phyloP scores from a whole-genome alignment of 345 rosid species.

The Acer yangbiense region DNA sequence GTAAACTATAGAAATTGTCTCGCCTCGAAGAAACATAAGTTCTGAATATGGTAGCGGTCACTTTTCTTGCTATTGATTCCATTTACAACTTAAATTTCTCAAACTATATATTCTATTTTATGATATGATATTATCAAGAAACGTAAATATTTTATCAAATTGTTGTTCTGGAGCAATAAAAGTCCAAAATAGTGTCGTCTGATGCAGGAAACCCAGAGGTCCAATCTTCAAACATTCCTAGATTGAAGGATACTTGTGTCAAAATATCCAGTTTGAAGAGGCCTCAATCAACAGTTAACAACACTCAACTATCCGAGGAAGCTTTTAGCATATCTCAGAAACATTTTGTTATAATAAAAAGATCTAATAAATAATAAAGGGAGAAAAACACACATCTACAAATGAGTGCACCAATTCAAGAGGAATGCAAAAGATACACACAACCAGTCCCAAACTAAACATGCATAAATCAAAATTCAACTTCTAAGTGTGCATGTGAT shows the following conservation, averaged over 20 bases:
- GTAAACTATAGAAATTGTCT: background rate
- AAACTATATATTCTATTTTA: background rate
- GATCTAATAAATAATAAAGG: background rate
- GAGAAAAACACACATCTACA: background rate
- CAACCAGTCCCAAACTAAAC: constrained; percentile 2
- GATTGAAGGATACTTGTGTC: background rate
- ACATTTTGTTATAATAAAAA: background rate
- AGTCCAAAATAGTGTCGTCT: background rate
- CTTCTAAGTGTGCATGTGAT: background rate
- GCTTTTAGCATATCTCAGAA: background rate
- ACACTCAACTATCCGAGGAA: background rate
- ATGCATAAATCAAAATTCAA: background rate
- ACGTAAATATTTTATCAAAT: background rate
- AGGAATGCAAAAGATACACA: background rate
- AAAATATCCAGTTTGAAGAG: constrained; percentile 6
- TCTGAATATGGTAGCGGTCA: background rate
- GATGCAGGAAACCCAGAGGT: background rate
- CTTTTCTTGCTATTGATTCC: background rate
- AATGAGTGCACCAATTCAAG: background rate
- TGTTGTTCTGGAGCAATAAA: background rate
- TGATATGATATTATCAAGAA: background rate
- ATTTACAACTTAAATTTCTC: background rate
- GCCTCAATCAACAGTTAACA: background rate
- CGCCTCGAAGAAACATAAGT: background rate
- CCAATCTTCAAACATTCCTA: background rate